Base-by-base conservation (phyloP, 306 rosid genomes). In the Trifolium fragiferum region DNA sequence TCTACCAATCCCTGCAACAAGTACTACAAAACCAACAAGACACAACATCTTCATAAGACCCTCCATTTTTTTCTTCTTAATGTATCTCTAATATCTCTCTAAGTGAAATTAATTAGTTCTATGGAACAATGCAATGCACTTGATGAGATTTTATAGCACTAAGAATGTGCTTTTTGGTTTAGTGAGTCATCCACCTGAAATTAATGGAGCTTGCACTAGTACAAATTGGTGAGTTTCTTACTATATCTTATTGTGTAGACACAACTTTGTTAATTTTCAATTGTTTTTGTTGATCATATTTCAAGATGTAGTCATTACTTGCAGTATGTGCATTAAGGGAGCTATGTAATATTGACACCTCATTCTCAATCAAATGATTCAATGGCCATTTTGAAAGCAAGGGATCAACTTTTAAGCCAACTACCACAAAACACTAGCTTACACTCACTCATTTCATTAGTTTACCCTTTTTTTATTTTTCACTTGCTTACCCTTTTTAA, bases 201-300 rank as follows among this genome's bases (percentile, higher is more conserved):
- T 46, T 77, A 86, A 73, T 88, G 96, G 90, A 82, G 51, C 55
- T 64, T 68, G 91, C 91, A 90, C 88, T 86, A 77, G 30, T 76
- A 54, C 37, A 72, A 76, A 12, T 43, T 37, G 62, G 5, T 47
- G 25, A 37, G 47, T 72, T 78, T 76, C 47, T 58, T 76, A 69
- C 41, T 64, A 76, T 41, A 65, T 65, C 20, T 21, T 41, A 43
- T 43, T 66, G 55, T 81, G 70, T 67, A 18, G 68, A 75, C 80
- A 66, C 57, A 59, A 57, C 21, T 61, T 80, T 72, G 46, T 49
- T 19, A 16, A 71, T 70, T 73, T 23, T 54, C 7, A 23, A 40
- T 74, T 72, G 12, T 13, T 51, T 72, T 60, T 73, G 75, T 58
- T 10, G 6, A 20, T 20, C 61, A 16, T 51, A 47, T 33, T 80